Conservation (phyloP, 345 rosid genomes). For the Trapa bicornis region DNA sequence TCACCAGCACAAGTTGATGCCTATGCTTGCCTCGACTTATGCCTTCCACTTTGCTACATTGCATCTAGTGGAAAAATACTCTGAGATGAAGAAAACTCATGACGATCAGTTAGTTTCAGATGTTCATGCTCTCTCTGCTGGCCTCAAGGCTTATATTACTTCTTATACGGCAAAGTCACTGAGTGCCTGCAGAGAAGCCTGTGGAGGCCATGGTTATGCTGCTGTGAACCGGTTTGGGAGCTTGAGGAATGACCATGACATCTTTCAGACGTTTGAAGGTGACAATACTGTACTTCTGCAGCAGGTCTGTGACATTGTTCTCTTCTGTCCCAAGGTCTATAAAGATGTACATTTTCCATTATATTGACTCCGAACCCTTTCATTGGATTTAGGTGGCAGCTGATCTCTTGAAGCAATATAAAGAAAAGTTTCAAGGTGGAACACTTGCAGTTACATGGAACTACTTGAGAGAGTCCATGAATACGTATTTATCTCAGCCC, state of each 20-base stretch:
- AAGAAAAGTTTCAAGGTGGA: slow-evolving; percentile 91
- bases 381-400: slow-evolving; percentile 60
- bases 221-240: slow-evolving; percentile 94
- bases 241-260: slow-evolving; percentile 96
- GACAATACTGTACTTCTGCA: slow-evolving; percentile 98
- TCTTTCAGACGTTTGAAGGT: slow-evolving; percentile 97
- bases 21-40: slow-evolving; percentile 90
- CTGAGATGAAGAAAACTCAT: slow-evolving; percentile 72
- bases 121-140: slow-evolving; percentile 91
- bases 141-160: slow-evolving; percentile 91
- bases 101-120: slow-evolving; percentile 76
- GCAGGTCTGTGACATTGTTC: slow-evolving; percentile 34
- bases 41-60: slow-evolving; percentile 82
- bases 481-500: slow-evolving; percentile 74
- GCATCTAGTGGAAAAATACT: slow-evolving; percentile 61
- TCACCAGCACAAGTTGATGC: slow-evolving; percentile 99
- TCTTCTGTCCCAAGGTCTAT: background rate
- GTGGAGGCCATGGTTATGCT: slow-evolving; percentile 99
- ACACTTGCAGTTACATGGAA: slow-evolving; percentile 87
- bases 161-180: slow-evolving; percentile 79
- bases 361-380: background rate
- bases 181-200: slow-evolving; percentile 86
- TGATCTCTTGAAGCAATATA: slow-evolving; percentile 79
- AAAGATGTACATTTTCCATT: background rate
- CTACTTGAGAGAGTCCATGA: slow-evolving; percentile 92